Evolutionary conservation across 2,329 filamentous ascomycete species (phyloP).

Genomic region (Beauveria rudraprayagi): DNA sequence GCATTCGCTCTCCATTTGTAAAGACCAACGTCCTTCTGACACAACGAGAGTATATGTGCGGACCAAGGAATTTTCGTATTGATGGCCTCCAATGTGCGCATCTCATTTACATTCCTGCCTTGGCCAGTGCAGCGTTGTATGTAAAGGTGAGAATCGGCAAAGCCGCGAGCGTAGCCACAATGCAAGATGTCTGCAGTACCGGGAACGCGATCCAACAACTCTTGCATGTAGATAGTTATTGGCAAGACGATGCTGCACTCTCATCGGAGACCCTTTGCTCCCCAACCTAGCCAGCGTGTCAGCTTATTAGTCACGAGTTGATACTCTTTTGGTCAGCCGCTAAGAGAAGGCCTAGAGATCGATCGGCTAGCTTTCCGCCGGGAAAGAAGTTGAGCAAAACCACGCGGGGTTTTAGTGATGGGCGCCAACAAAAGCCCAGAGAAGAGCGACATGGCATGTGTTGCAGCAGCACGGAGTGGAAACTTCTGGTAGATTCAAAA

Average conservation of each 20-base stretch:
- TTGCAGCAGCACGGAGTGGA: neutral
- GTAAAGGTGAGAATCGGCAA: neutral
- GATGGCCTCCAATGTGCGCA: neutral
- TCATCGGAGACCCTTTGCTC: no score
- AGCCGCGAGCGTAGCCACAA: no score
- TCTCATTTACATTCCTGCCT: neutral
- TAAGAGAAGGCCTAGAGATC: neutral
- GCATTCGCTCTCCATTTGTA: no score
- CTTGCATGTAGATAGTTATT: neutral
- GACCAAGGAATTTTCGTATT: neutral
- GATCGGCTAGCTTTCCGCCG: neutral
- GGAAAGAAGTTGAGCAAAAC: neutral
- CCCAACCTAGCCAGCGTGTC: no score
- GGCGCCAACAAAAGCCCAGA: neutral
- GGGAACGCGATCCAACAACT: neutral
- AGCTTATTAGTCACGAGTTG: no score
- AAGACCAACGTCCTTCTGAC: no score
- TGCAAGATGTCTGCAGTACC: neutral
- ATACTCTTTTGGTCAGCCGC: neutral
- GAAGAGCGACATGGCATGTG: neutral
- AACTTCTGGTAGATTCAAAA: neutral
- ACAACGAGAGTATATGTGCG: no score
- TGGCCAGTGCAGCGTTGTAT: neutral
- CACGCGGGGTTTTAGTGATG: no score
- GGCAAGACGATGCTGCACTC: neutral